These are phyloP conservation scores for Aspergillus quadricinctus DNA, from an alignment of 2,329 filamentous ascomycete species.

Conservation along the genomic window DNA sequence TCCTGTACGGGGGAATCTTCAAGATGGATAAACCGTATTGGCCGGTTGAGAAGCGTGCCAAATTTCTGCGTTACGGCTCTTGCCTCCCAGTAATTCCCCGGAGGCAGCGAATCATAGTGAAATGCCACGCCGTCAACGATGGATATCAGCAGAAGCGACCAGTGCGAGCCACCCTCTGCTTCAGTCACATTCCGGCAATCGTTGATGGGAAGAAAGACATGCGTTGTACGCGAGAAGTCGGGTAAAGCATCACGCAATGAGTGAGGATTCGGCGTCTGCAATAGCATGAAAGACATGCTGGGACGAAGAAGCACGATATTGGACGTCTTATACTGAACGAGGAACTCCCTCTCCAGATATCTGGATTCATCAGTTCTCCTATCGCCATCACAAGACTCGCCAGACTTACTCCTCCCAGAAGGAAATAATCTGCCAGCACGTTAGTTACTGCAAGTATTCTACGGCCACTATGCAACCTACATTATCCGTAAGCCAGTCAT, in stretches of 20 bases:
- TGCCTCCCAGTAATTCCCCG: constrained; percentile 72
- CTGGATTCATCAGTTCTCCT: constrained; percentile 29
- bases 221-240: constrained; percentile 73
- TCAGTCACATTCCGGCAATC: constrained; percentile 71
- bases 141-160: constrained; percentile 87
- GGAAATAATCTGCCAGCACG: constrained; percentile 67
- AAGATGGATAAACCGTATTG: constrained; percentile 71
- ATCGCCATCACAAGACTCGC: neutral
- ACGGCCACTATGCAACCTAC: constrained; percentile 46
- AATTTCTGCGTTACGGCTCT: constrained; percentile 66
- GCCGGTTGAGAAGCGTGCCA: constrained; percentile 59
- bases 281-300: constrained; percentile 86
- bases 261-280: constrained; percentile 61
- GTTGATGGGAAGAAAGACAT: constrained; percentile 95
- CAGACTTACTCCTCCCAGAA: constrained; percentile 88
- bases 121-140: constrained; percentile 87
- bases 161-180: constrained; percentile 89
- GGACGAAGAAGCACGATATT: constrained; percentile 88
- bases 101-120: constrained; percentile 86
- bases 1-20: constrained; percentile 85
- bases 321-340: constrained; percentile 73
- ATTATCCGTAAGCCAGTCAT: constrained; percentile 97
- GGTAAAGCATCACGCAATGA: constrained; percentile 67
- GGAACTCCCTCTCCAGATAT: constrained; percentile 84
- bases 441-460: constrained; percentile 19